Conservation (phyloP, 1,284 basidiomycete species). For the Amylostereum areolatum region DNA sequence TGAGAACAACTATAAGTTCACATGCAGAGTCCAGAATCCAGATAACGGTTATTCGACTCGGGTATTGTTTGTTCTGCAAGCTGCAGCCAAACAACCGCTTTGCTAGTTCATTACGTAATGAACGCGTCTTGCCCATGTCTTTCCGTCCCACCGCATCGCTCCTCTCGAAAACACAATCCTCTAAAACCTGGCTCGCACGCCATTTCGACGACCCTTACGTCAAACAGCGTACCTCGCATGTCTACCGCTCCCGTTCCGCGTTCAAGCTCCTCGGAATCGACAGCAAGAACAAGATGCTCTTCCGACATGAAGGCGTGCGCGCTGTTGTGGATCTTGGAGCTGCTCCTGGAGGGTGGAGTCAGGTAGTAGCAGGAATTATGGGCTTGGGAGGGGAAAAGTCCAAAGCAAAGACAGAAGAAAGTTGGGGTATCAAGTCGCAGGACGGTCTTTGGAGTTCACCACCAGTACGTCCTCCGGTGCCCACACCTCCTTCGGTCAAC, state of each 20-base stretch:
- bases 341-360: conserved; percentile 86
- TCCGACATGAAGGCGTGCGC: conserved; percentile 43
- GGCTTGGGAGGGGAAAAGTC: conserved; percentile 14
- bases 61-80: too few relatives aligned
- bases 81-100: too few relatives aligned
- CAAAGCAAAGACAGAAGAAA: conserved; percentile 2
- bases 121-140: conserved; percentile 12
- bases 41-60: too few relatives aligned
- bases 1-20: too few relatives aligned
- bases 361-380: conserved; percentile 64
- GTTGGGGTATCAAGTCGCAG: conserved; percentile 11
- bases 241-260: conserved; percentile 75
- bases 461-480: too few relatives aligned
- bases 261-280: conserved; percentile 82
- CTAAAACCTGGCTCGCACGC: conserved; percentile 46
- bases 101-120: too few relatives aligned
- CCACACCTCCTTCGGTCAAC: not conserved
- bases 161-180: conserved; percentile 8
- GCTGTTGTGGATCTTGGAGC: conserved; percentile 80
- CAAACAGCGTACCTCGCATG: conserved; percentile 42
- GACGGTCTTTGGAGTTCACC: conserved; percentile 7
- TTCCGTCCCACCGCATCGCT: conserved; percentile 18
- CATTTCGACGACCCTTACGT: conserved; percentile 68
- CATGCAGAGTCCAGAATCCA: too few relatives aligned
- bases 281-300: conserved; percentile 42